Evolutionary conservation across 2,329 filamentous ascomycete genomes (phyloP), one percentile per base, ranked within the genome.

Genomic region (Pestalotiopsis sp.): DNA sequence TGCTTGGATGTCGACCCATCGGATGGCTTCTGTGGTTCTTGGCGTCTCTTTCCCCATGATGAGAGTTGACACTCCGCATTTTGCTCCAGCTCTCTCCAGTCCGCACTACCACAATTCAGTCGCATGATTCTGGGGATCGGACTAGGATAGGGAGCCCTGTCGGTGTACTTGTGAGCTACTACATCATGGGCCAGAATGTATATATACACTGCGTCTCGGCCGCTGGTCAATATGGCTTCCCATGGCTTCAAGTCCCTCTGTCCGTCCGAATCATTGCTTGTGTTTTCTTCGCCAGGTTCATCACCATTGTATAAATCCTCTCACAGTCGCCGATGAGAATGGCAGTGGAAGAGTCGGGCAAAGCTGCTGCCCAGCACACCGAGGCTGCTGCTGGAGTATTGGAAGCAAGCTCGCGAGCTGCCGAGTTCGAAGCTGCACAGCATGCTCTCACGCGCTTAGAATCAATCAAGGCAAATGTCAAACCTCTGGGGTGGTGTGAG

Each of bases 341-440:
- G 12, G 13, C 23, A 11, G 14, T n/a, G 13, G n/a, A 39, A 31
- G 27, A 62, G 2, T 23, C 59, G 31, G 31, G 36, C 27, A 62
- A 62, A 25, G 36, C 9, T 39, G 59, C 20, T 38, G 25, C 20
- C 7, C 25, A 36, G 20, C 59, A 62, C 20, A 38, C 23, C 23
- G 59, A 62, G 59, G 27, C 23, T 20, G 20, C 59, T 20, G 23
- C 31, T 25, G 27, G 31, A 20, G 59, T 62, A 14, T 17, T 62
- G n/a, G 59, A 39, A 11, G 36, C 59, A 31, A 27, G n/a, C 17
- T 62, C 59, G 23, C 23, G 25, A 39, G 61, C 66, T 25, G 60
- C 64, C 39, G 38, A 65, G 13, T 70, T 68, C 60, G 69, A 70
- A 52, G 58, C 60, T 36, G 59, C 25, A 11, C 69, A 70, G 23